Percentiles rank a stretch among this genome's conserved stretches.
phyloP scores from a whole-genome alignment of 2,329 filamentous ascomycete genomes.

The Blastomyces gilchristii region DNA sequence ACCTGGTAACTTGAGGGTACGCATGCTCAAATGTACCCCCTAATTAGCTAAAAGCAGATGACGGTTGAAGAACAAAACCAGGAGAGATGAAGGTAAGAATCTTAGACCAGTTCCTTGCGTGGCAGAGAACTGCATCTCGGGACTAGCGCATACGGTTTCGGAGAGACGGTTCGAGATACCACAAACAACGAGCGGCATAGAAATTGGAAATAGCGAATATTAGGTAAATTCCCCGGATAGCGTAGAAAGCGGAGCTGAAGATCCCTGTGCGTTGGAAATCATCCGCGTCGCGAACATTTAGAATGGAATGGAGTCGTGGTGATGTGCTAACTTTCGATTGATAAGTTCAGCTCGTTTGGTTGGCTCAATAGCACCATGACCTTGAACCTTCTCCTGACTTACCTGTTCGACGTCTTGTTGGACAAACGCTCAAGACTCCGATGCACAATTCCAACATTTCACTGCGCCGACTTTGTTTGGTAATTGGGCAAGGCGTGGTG shows the following conservation, averaged over 20 bases:
- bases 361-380: background rate
- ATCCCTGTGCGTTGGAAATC: background rate
- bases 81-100: background rate
- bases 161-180: background rate
- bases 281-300: background rate
- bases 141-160: background rate
- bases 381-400: background rate
- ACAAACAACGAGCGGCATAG: background rate
- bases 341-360: background rate
- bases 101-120: background rate
- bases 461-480: background rate
- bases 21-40: background rate
- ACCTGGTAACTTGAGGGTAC: background rate
- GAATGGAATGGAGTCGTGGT: background rate
- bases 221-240: background rate
- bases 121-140: background rate
- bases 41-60: background rate
- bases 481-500: background rate
- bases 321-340: background rate
- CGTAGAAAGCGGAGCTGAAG: background rate
- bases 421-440: background rate
- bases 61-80: background rate
- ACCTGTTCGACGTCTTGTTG: background rate
- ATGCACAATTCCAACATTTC: background rate
- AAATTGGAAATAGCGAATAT: background rate